Percentiles rank a stretch among this genome's conserved stretches.
These are phyloP conservation scores for Holtermannia corniformis DNA, from an alignment of 768 basidiomycete genomes.

Conservation along the genomic window DNA sequence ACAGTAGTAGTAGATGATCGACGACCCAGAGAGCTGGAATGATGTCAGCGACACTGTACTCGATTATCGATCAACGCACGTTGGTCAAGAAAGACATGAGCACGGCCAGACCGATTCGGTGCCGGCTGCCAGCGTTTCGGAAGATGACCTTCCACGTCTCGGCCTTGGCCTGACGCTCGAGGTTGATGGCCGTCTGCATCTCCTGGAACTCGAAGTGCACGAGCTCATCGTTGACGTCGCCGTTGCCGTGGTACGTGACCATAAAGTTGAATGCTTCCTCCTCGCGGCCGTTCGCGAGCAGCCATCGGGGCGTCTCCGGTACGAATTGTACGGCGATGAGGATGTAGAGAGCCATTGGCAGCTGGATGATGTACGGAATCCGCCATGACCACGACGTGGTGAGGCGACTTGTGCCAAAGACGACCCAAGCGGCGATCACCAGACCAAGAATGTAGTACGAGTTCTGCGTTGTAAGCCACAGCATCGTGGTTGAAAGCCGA, in stretches of 20 bases:
- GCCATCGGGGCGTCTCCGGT: conserved; percentile 42
- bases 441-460: conserved; percentile 43
- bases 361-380: conserved; percentile 41
- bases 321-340: conserved; percentile 42
- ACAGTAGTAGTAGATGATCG: conserved; percentile 43
- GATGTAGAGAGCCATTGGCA: conserved; percentile 37
- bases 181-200: conserved; percentile 38
- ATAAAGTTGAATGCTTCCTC: conserved; percentile 39
- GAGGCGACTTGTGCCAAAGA: conserved; percentile 36
- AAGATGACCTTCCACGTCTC: conserved; percentile 40
- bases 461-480: conserved; percentile 15
- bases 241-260: conserved; percentile 42
- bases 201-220: conserved; percentile 43
- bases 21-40: conserved; percentile 11
- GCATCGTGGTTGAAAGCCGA: not conserved
- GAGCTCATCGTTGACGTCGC: conserved; percentile 38
- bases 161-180: conserved; percentile 37
- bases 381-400: conserved; percentile 39
- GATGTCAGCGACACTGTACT: not conserved
- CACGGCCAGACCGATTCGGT: conserved; percentile 36
- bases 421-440: conserved; percentile 38
- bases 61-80: conserved; percentile 14
- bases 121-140: conserved; percentile 26
- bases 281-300: conserved; percentile 35
- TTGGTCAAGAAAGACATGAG: conserved; percentile 39